Evolutionary conservation across 169 alveolate species (phyloP), one percentile per base, ranked within the genome.

Genomic region (Toxoplasma gondii): DNA sequence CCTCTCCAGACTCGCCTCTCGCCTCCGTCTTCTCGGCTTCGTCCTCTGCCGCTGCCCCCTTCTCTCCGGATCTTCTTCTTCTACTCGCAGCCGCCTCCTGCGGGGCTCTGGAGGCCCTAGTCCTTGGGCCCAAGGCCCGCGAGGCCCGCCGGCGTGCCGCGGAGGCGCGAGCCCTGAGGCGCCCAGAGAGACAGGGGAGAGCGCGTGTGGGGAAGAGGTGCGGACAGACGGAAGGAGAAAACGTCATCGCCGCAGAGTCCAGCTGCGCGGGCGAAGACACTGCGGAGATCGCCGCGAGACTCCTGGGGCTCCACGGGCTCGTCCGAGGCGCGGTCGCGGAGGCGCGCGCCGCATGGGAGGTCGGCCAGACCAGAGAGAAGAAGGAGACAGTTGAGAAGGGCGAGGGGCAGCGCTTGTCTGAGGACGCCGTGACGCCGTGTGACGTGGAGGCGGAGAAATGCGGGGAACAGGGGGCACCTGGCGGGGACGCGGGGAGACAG

Each of bases 231-330:
- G 90, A 49, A 12, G 41, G 67, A 9, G 69, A 41, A 5, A 1
- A 12, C 31, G 22, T 17, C 34, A 22, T 17, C 22, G 31, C 22
- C 44, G 38, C 58, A 49, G 58, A n/a, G 86, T 4, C 27, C 2
- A 31, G 90, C 53, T 43, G 90, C 64, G 90, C 90, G 31, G 90
- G 67, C 36, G 90, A 16, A 31, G 90, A 82, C 64, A 67, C 69
- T 38, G 90, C 64, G 34, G 43, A 27, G 22, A 36, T 19, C 31
- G 90, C 64, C 24, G 36, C 39, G 34, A 17, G 29, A 41, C 67
- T 82, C 34, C 90, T 82, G 67, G 90, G 90, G 24, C 54, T 82
- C 44, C 39, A 82, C 31, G 67, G 36, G 38, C n/a, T 4, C 41
- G 90, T 82, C 31, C 90, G 34, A 1, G 12, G 39, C 19, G 90